Conservation (phyloP, 768 basidiomycete genomes). For the Hypsizygus marmoreus region DNA sequence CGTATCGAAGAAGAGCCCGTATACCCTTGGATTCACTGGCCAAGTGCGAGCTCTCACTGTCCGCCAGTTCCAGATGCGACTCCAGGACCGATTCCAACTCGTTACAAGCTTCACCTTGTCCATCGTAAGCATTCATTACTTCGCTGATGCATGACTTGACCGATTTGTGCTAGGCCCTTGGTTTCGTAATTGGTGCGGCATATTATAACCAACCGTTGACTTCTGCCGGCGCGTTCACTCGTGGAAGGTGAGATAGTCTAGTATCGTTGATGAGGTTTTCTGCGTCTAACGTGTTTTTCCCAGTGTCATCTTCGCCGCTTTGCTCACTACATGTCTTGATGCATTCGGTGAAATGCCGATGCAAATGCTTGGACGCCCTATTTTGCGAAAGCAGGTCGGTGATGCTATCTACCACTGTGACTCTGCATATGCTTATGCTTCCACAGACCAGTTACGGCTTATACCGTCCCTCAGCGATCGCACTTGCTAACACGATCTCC, state of each 20-base stretch:
- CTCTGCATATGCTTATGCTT: neutral
- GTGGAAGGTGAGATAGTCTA: slow-evolving; percentile 53
- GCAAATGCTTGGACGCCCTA: slow-evolving; percentile 82
- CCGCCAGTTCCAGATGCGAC: slow-evolving; percentile 70
- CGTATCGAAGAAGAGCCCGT: slow-evolving; percentile 77
- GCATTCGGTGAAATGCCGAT: slow-evolving; percentile 76
- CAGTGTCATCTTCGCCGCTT: slow-evolving; percentile 69
- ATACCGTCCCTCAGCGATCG: slow-evolving; percentile 66
- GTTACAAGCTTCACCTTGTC: slow-evolving; percentile 68
- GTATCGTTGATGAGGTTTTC: neutral
- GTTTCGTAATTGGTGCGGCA: slow-evolving; percentile 72
- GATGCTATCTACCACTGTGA: neutral
- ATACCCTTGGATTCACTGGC: slow-evolving; percentile 75
- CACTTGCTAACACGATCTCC: slow-evolving; percentile 65
- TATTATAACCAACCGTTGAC: slow-evolving; percentile 75
- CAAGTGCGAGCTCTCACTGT: slow-evolving; percentile 72
- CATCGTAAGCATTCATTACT: slow-evolving; percentile 42
- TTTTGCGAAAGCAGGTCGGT: slow-evolving; percentile 62
- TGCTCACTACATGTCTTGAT: slow-evolving; percentile 69
- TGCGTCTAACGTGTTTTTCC: neutral
- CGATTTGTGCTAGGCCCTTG: slow-evolving; percentile 38
- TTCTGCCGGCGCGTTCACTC: slow-evolving; percentile 83
- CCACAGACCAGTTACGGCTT: slow-evolving; percentile 57
- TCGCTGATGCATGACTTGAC: slow-evolving; percentile 3
- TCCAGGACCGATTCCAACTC: slow-evolving; percentile 81